Conservation (phyloP, 495 filamentous ascomycete genomes). For the Haplographium delicatum region DNA sequence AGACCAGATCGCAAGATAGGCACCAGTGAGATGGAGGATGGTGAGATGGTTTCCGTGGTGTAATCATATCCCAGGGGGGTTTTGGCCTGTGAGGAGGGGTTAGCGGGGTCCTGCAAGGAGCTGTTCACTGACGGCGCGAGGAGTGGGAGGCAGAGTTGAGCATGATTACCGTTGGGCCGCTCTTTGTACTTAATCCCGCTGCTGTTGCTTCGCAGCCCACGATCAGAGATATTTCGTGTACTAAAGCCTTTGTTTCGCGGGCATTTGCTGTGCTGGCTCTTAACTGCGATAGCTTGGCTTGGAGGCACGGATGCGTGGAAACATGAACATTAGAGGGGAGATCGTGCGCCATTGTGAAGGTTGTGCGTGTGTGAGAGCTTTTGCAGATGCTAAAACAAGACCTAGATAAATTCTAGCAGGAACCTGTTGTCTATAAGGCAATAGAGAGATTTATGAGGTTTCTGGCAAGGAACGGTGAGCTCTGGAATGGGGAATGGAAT, state of each 20-base stretch:
- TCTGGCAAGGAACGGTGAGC: too few relatives aligned
- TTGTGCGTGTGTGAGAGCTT: too few relatives aligned
- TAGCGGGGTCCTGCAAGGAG: too few relatives aligned
- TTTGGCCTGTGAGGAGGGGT: conserved; percentile 44
- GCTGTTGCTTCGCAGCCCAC: conserved; percentile 77
- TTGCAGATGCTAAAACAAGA: too few relatives aligned
- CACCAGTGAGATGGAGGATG: conserved; percentile 69
- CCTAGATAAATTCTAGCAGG: too few relatives aligned
- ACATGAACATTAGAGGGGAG: conserved; percentile 72
- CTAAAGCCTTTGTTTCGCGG: conserved; percentile 70
- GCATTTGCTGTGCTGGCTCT: conserved; percentile 65
- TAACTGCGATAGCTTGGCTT: conserved; percentile 84
- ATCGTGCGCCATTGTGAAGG: conserved; percentile 25
- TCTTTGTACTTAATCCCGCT: conserved; percentile 45
- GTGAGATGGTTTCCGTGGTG: conserved; percentile 50
- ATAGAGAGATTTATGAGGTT: too few relatives aligned
- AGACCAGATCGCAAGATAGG: conserved; percentile 88
- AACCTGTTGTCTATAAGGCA: too few relatives aligned
- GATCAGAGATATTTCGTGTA: conserved; percentile 82
- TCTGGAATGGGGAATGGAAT: too few relatives aligned
- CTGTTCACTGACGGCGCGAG: conserved; percentile 5
- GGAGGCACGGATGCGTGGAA: conserved; percentile 79
- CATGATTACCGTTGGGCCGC: conserved; percentile 39
- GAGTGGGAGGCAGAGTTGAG: neutral
- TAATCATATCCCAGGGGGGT: conserved; percentile 74